These are phyloP conservation scores for Boehmeria nivea DNA, from an alignment of 306 rosid genomes.

Conservation along the genomic window DNA sequence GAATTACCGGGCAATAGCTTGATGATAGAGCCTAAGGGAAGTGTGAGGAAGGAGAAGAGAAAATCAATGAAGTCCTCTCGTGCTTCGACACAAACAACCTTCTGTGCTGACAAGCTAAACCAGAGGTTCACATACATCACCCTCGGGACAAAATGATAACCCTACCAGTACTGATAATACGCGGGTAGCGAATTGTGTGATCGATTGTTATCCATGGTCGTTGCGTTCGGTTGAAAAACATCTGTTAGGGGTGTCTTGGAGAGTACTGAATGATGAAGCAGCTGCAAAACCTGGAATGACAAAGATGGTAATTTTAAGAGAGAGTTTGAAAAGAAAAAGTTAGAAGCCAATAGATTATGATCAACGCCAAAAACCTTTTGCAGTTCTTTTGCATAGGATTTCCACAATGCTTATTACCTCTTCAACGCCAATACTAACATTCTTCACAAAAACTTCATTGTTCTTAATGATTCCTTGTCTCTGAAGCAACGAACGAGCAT, in stretches of 20 bases:
- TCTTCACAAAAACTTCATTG: background rate
- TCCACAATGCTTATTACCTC: constrained; percentile 1
- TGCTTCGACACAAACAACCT: constrained; percentile 7
- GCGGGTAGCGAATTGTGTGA: background rate
- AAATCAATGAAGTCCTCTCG: constrained; percentile 5
- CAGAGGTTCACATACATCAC: constrained; percentile 5
- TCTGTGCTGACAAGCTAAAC: constrained; percentile 5
- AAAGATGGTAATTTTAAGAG: too few relatives aligned
- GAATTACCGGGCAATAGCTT: constrained; percentile 4
- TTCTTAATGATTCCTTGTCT: background rate
- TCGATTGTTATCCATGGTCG: background rate
- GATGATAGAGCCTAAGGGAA: constrained; percentile 10
- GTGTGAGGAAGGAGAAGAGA: constrained; percentile 10
- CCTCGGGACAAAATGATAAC: background rate
- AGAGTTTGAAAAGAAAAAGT: too few relatives aligned
- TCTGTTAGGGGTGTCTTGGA: constrained; percentile 16
- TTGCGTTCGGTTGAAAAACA: background rate
- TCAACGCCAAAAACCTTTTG: too few relatives aligned
- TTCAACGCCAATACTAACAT: background rate
- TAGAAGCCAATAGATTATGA: too few relatives aligned
- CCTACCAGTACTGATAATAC: background rate
- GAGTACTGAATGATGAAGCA: constrained; percentile 10
- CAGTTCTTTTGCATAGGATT: too few relatives aligned
- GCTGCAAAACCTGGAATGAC: constrained; percentile 1
- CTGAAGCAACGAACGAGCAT: background rate